Conservation (phyloP, 2,329 filamentous ascomycete genomes). For the Nothopassalora personata region DNA sequence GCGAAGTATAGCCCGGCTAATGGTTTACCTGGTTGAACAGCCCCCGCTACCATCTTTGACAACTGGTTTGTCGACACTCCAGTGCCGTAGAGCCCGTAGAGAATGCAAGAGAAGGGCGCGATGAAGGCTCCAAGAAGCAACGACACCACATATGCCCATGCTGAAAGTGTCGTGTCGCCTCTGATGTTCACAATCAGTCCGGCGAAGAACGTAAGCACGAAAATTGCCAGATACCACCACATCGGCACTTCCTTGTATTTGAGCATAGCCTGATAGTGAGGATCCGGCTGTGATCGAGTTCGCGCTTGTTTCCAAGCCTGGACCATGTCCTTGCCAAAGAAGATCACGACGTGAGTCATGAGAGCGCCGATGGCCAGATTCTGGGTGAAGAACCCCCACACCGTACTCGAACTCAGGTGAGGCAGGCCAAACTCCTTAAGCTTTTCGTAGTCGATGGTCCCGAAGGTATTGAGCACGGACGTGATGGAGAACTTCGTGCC, state of each 20-base stretch:
- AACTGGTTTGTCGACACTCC: conserved; percentile 54
- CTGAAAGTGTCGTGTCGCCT: conserved; percentile 29
- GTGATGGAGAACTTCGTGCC: conserved; percentile 34
- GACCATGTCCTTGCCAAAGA: conserved; percentile 49
- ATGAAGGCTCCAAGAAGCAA: conserved; percentile 10
- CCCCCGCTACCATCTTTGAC: conserved; percentile 47
- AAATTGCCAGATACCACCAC: conserved; percentile 29
- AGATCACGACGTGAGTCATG: conserved; percentile 12
- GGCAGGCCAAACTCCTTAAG: conserved; percentile 19
- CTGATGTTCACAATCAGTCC: conserved; percentile 25
- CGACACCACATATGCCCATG: conserved; percentile 31
- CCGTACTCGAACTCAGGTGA: conserved; percentile 6
- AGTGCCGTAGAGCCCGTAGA: conserved; percentile 35
- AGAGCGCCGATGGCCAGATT: conserved; percentile 12
- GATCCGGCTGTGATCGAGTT: conserved; percentile 24
- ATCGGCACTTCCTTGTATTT: conserved; percentile 28
- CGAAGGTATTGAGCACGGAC: conserved; percentile 38
- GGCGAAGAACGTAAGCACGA: conserved; percentile 28
- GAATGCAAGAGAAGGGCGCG: conserved; percentile 9
- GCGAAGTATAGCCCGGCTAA: conserved; percentile 32
- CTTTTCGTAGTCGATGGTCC: conserved; percentile 34
- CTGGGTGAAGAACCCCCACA: conserved; percentile 9
- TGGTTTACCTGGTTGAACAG: conserved; percentile 39
- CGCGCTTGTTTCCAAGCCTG: conserved; percentile 20
- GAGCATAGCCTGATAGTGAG: conserved; percentile 32